A percentile compares a stretch with the other conserved stretches of the same genome.
These are phyloP conservation scores for Skeletonema grethae DNA, from an alignment of 108 stramenopile genomes.

Conservation along the genomic window DNA sequence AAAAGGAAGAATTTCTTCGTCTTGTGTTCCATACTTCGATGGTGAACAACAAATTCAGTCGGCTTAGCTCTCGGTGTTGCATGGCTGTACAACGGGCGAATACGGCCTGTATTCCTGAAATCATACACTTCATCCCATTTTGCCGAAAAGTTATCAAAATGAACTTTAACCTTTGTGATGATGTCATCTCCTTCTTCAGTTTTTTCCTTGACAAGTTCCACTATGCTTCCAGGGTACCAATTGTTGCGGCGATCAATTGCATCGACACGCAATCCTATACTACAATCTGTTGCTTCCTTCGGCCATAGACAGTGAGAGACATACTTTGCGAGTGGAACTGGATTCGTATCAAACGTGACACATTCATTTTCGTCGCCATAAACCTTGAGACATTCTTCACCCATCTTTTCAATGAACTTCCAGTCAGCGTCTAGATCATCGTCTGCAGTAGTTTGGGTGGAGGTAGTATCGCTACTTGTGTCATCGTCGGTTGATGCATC, in stretches of 20 bases:
- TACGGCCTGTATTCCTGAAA: constrained; percentile 67
- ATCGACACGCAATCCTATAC: constrained; percentile 90
- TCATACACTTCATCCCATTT: constrained; percentile 93
- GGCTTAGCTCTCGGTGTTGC: constrained; percentile 69
- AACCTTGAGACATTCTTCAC: constrained; percentile 45
- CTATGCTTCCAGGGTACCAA: constrained; percentile 91
- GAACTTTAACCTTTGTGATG: constrained; percentile 73
- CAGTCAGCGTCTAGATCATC: constrained; percentile 1
- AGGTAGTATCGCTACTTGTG: constrained; percentile 27
- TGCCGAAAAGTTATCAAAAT: constrained; percentile 92
- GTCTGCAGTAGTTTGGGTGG: constrained; percentile 26
- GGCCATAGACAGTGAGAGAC: constrained; percentile 87
- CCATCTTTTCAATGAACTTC: constrained; percentile 38
- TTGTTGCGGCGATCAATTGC: constrained; percentile 86
- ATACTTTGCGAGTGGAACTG: constrained; percentile 65
- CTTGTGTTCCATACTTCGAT: constrained; percentile 55
- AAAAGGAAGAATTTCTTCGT: constrained; percentile 56
- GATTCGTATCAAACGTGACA: constrained; percentile 71
- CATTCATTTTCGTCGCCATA: constrained; percentile 84
- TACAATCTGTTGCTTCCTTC: constrained; percentile 62
- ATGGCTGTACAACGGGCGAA: constrained; percentile 82
- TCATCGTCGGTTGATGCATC: constrained; percentile 45
- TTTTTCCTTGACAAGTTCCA: constrained; percentile 64
- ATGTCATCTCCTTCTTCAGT: constrained; percentile 19
- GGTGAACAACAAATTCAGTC: constrained; percentile 81